Conservation (phyloP, 2,329 filamentous ascomycete genomes). For the Torrubiella hemipterigena region DNA sequence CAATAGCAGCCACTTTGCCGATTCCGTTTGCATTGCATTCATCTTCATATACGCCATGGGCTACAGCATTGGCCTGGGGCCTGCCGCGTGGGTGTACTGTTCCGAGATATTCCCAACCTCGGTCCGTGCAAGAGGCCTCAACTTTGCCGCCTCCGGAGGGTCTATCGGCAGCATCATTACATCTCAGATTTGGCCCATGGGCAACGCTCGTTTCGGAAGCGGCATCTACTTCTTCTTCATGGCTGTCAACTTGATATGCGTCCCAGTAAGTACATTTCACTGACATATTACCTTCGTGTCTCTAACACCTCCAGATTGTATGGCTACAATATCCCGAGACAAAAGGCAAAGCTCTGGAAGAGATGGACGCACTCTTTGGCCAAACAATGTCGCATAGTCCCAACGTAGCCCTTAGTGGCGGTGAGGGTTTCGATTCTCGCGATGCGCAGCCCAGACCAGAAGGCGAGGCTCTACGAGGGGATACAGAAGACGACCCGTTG, state of each 20-base stretch:
- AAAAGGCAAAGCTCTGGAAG: slow-evolving; percentile 26
- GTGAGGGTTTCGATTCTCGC: too few species aligned
- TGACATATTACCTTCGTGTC: slow-evolving; percentile 1
- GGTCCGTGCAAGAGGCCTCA: slow-evolving; percentile 43
- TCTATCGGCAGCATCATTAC: slow-evolving; percentile 43
- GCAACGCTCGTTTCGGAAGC: slow-evolving; percentile 35
- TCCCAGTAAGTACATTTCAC: slow-evolving; percentile 21
- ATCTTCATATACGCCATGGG: slow-evolving; percentile 47
- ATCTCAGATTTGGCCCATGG: slow-evolving; percentile 43
- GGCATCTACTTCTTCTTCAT: slow-evolving; percentile 48
- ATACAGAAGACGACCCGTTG: too few species aligned
- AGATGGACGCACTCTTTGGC: slow-evolving; percentile 31
- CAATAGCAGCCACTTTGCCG: slow-evolving; percentile 33
- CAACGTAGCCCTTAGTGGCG: too few species aligned
- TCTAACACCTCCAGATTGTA: slow-evolving; percentile 19
- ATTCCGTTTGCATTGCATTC: slow-evolving; percentile 40
- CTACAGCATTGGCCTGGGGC: slow-evolving; percentile 45
- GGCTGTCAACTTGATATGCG: slow-evolving; percentile 34
- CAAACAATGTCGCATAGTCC: too few species aligned
- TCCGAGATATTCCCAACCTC: slow-evolving; percentile 48
- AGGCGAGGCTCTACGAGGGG: too few species aligned
- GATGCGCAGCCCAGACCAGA: too few species aligned
- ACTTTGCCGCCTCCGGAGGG: slow-evolving; percentile 40
- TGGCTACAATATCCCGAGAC: slow-evolving; percentile 32
- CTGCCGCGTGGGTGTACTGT: slow-evolving; percentile 47